Conservation (phyloP, 2,329 filamentous ascomycete genomes). For the Fusarium tanahbumbuense region DNA sequence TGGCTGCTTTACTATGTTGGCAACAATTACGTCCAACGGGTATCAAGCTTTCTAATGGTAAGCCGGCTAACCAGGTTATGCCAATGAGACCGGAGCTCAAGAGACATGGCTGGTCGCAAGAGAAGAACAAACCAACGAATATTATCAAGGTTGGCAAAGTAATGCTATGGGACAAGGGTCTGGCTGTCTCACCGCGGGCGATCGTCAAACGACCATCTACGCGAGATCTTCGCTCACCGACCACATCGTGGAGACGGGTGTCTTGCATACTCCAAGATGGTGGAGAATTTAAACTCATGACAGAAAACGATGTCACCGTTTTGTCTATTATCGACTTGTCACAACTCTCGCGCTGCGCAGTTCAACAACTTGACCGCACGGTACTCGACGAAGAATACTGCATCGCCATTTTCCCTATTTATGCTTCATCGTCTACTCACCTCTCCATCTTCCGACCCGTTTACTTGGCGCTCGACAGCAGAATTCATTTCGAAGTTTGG, state of each 20-base stretch:
- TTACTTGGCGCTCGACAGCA: conserved; percentile 86
- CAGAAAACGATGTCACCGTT: conserved; percentile 83
- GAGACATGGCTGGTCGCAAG: conserved; percentile 53
- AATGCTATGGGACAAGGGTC: conserved; percentile 87
- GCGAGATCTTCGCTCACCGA: conserved; percentile 63
- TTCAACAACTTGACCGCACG: conserved; percentile 89
- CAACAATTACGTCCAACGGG: conserved; percentile 75
- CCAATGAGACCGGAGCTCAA: conserved; percentile 58
- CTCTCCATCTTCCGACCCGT: conserved; percentile 86
- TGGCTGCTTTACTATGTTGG: conserved; percentile 84
- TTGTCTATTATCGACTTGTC: conserved; percentile 88
- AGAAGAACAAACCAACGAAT: conserved; percentile 59
- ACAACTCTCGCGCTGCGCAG: conserved; percentile 87
- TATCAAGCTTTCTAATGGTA: conserved; percentile 63
- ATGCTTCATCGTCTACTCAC: conserved; percentile 78
- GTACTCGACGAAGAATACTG: conserved; percentile 94
- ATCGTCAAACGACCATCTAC: conserved; percentile 69
- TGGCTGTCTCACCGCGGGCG: conserved; percentile 64
- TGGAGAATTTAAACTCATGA: conserved; percentile 90
- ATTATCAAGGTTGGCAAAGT: conserved; percentile 97
- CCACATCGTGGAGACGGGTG: conserved; percentile 83
- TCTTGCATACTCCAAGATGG: conserved; percentile 96
- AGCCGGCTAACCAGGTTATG: conserved; percentile 48
- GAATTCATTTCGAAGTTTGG: conserved; percentile 97
- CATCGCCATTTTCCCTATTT: conserved; percentile 95